Base-by-base conservation (phyloP, 1,139 yeast species). In the Lodderomyces parapsilosis region DNA sequence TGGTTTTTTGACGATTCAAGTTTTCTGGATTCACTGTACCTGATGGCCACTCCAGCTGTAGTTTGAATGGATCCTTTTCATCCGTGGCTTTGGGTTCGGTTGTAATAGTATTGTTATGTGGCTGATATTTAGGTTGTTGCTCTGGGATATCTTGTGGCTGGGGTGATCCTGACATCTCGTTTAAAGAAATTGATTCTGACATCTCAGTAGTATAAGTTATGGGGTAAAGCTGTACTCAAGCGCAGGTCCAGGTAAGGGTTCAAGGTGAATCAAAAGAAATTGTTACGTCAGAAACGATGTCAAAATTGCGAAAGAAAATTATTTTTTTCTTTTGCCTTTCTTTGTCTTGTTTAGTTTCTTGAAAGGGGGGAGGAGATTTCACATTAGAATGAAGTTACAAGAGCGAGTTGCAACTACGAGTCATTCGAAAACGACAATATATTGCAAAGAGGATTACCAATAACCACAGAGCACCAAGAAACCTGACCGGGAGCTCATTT, bases 101-200 rank as follows among this genome's bases (percentile, higher is more conserved):
- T 13, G 36, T 33, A 14, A 33, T 33, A 3, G 15, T 9, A 4
- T 33, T 20, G 24, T 33, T 20, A 8, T 20, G 36, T 11, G 23
- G 24, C 13, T 33, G 36, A 33, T 18, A 32, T 32, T 32, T 32
- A 10, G 35, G 35, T 17, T 32, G 35, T 18, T 33, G 36, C n/a
- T 19, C 24, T 10, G 24, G 3, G 17, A 9, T 15, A 7, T 33
- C 25, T 10, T 20, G 17, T 33, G 27, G 15, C 11, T 33, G 36
- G 10, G 23, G 13, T 10, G 36, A 33, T 8, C 20, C 17, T n/a
- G 36, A 19, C 2, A 33, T 13, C 17, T 33, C 25, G 9, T 20
- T 18, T 27, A 33, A 19, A 20, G 36, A 27, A 6, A 33, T 23
- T 8, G 23, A 20, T 19, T 33, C 36, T 6, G 36, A 6, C 17